Conservation (phyloP, 192 early-diverging fungal genomes). For the Jimgerdemannia flammicorona region DNA sequence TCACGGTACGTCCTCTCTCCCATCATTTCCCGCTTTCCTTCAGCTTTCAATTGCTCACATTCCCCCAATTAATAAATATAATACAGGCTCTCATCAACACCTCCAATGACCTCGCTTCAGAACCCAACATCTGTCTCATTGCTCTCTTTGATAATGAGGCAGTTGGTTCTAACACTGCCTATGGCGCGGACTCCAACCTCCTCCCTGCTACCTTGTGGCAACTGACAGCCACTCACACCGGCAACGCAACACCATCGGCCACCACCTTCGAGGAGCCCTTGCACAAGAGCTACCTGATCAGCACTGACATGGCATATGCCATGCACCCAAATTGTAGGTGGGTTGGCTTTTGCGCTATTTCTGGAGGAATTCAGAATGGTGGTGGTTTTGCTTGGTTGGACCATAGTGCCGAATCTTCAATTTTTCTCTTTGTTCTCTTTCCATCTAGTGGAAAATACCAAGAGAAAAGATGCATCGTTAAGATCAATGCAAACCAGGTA, state of each 20-base stretch:
- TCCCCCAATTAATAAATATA: background rate
- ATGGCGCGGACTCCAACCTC: conserved; percentile 92
- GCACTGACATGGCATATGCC: conserved; percentile 93
- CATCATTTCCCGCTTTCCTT: conserved; percentile 23
- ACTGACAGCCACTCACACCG: conserved; percentile 40
- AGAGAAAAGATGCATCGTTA: conserved; percentile 90
- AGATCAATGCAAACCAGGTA: conserved; percentile 95
- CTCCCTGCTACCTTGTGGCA: conserved; percentile 69
- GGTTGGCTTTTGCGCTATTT: background rate
- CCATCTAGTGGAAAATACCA: conserved; percentile 78
- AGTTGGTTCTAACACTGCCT: conserved; percentile 86
- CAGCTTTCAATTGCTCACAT: background rate
- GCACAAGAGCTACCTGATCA: conserved; percentile 82
- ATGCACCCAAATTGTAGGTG: conserved; percentile 77
- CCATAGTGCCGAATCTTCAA: background rate
- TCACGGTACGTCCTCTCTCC: conserved; percentile 40
- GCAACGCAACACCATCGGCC: conserved; percentile 5
- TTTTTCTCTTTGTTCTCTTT: background rate
- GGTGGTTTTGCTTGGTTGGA: background rate
- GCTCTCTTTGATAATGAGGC: conserved; percentile 99
- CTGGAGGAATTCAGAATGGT: too few relatives aligned
- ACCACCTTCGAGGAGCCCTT: conserved; percentile 84
- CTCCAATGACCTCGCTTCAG: conserved; percentile 47
- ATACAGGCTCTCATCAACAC: conserved; percentile 56
- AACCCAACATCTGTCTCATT: conserved; percentile 78